Conservation (phyloP, 768 basidiomycete genomes). For the Tricholoma sp. region DNA sequence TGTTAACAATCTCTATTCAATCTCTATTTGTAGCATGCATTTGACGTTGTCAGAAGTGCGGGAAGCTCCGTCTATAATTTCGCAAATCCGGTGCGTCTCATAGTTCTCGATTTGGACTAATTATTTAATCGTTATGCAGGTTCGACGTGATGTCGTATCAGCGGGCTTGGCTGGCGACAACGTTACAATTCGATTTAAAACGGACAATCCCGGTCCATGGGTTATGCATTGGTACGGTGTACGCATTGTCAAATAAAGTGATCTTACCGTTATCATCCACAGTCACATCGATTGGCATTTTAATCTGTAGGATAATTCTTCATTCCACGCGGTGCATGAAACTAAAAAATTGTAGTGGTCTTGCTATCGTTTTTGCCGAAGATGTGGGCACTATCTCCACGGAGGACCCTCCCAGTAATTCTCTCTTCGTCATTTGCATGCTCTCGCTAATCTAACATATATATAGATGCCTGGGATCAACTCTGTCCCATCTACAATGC, state of each 20-base stretch:
- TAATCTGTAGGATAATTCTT: slow-evolving; percentile 16
- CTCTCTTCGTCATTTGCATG: neutral
- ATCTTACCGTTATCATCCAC: slow-evolving; percentile 2
- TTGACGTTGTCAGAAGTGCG: slow-evolving; percentile 31
- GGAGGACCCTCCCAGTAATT: neutral
- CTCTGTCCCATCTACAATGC: slow-evolving; percentile 2
- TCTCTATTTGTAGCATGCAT: slow-evolving; percentile 23
- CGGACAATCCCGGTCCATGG: slow-evolving; percentile 58
- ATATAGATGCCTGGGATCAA: neutral
- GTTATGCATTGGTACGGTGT: slow-evolving; percentile 27
- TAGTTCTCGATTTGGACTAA: neutral
- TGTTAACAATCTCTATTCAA: neutral
- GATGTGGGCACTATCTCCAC: neutral
- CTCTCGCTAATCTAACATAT: neutral
- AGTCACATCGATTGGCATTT: slow-evolving; percentile 34
- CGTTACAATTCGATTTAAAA: slow-evolving; percentile 48
- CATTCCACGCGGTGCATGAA: neutral
- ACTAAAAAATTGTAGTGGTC: slow-evolving; percentile 6
- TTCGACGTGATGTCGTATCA: slow-evolving; percentile 43
- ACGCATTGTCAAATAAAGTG: neutral
- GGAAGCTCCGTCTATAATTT: slow-evolving; percentile 29
- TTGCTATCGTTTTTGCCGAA: slow-evolving; percentile 18
- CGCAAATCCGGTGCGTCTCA: slow-evolving; percentile 40
- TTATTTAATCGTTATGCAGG: neutral
- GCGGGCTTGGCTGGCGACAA: slow-evolving; percentile 24